These are phyloP conservation scores for Plasmodium relictum DNA, from an alignment of 169 alveolate species.

Conservation along the genomic window DNA sequence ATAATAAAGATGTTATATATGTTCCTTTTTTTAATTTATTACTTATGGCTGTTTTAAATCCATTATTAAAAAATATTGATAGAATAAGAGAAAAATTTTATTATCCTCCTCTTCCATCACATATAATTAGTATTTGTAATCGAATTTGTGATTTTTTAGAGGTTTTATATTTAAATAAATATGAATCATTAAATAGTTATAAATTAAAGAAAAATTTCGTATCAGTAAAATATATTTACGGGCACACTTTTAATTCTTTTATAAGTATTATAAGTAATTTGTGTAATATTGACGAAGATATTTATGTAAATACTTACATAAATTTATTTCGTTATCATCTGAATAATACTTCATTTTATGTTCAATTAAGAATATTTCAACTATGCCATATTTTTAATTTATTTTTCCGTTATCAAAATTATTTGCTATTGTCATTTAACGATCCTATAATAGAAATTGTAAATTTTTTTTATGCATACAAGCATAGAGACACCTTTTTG, in stretches of 20 bases:
- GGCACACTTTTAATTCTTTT: constrained; percentile 38
- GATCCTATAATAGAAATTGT: constrained; percentile 52
- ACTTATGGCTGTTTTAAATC: constrained; percentile 47
- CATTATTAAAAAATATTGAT: constrained; percentile 29
- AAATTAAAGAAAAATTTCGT: constrained; percentile 26
- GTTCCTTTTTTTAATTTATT: constrained; percentile 57
- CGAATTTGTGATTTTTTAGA: constrained; percentile 23
- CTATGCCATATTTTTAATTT: constrained; percentile 61
- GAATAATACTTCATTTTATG: constrained; percentile 12
- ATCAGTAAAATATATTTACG: constrained; percentile 39
- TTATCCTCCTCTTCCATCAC: constrained; percentile 20
- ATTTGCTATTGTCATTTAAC: constrained; percentile 39
- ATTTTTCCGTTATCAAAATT: constrained; percentile 59
- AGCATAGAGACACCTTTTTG: background rate
- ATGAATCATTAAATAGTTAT: constrained; percentile 20
- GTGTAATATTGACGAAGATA: constrained; percentile 19
- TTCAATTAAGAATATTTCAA: constrained; percentile 47
- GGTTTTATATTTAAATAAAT: constrained; percentile 43
- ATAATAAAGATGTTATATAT: constrained; percentile 19
- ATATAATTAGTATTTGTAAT: constrained; percentile 22
- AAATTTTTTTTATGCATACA: constrained; percentile 22
- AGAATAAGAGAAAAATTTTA: constrained; percentile 16
- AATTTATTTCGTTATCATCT: constrained; percentile 37
- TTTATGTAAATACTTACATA: constrained; percentile 22
- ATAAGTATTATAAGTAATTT: constrained; percentile 9